Evolutionary conservation across 2,329 filamentous ascomycete genomes (phyloP).

Genomic region (Alternaria dauci): DNA sequence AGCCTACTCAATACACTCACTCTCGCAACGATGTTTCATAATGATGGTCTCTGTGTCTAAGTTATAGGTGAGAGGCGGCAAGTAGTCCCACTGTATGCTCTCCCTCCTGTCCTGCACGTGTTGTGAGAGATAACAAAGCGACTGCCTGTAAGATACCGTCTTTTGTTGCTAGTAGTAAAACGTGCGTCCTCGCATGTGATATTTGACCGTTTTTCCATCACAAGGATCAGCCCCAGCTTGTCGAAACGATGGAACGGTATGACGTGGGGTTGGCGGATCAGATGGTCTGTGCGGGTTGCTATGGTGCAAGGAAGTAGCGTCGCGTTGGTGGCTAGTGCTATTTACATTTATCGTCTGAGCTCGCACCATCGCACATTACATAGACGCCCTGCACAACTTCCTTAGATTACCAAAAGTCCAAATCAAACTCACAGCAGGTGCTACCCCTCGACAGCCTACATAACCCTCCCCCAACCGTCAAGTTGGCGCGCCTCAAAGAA

Average conservation of each 20-base stretch:
- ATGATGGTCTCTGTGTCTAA: neutral
- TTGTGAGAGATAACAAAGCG: neutral
- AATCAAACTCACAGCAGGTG: conserved; percentile 11
- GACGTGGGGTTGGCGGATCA: conserved; percentile 15
- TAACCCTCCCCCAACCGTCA: conserved; percentile 36
- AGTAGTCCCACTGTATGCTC: neutral
- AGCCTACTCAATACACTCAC: neutral
- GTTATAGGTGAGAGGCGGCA: neutral
- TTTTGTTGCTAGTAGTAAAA: neutral
- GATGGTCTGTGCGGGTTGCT: conserved; percentile 37
- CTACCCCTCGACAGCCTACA: conserved; percentile 14
- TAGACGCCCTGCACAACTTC: conserved; percentile 20
- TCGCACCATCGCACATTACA: conserved; percentile 26
- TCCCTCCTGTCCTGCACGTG: neutral
- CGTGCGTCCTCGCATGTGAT: neutral
- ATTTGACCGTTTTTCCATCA: neutral
- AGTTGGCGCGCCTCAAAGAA: conserved; percentile 51
- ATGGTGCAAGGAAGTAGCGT: conserved; percentile 30
- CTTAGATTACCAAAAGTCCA: conserved; percentile 18
- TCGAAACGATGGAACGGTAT: neutral
- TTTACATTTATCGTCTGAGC: conserved; percentile 33
- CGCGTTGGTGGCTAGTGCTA: conserved; percentile 30
- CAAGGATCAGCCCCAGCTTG: neutral
- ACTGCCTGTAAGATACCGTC: neutral
- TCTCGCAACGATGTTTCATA: neutral